These are phyloP conservation scores for Vaccinium myrtillus DNA, from an alignment of 148 eudicot genomes.

Conservation along the genomic window DNA sequence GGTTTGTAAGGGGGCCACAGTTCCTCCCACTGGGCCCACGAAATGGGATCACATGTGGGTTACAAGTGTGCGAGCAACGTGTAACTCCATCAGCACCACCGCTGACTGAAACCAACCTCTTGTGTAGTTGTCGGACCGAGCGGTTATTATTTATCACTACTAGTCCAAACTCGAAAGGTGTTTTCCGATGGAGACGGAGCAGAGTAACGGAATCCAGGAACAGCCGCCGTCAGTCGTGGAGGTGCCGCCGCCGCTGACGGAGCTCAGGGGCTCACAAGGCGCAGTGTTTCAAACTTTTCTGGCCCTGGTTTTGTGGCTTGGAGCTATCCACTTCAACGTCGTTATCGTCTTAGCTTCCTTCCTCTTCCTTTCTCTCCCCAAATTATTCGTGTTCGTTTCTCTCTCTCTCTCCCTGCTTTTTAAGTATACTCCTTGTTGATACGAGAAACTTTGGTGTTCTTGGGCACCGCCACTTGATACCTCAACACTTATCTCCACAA, in stretches of 20 bases:
- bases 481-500: too few relatives aligned
- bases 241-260: slow-evolving; percentile 19
- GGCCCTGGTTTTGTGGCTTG: slow-evolving; percentile 69
- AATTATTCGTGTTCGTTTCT: slow-evolving; percentile 47
- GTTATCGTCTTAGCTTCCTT: slow-evolving; percentile 50
- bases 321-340: slow-evolving; percentile 53
- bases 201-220: background rate
- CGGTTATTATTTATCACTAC: background rate
- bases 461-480: too few relatives aligned
- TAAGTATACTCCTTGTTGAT: too few relatives aligned
- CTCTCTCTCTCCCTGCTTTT: background rate
- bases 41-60: background rate
- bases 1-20: too few relatives aligned
- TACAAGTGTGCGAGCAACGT: background rate
- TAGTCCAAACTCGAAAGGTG: too few relatives aligned
- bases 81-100: background rate
- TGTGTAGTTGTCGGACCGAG: background rate
- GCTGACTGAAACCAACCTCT: background rate
- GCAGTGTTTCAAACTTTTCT: slow-evolving; percentile 37
- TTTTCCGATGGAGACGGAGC: slow-evolving; percentile 14
- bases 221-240: background rate
- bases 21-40: background rate
- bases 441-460: too few relatives aligned
- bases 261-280: slow-evolving; percentile 38
- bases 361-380: slow-evolving; percentile 59